These are phyloP conservation scores for Peronospora belbahrii DNA, from an alignment of 352 stramenopile species.

Conservation along the genomic window DNA sequence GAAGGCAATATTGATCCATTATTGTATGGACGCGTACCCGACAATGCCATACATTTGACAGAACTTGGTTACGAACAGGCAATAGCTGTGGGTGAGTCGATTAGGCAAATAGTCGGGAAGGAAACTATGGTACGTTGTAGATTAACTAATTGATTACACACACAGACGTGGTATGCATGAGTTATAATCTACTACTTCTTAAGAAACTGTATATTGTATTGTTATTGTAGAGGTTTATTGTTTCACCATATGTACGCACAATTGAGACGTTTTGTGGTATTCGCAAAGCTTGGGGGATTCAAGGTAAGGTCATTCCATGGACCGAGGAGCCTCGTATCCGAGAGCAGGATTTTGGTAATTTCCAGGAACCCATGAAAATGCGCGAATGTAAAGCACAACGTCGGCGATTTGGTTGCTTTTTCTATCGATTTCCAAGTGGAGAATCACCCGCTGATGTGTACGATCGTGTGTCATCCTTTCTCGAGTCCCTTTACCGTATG, in stretches of 20 bases:
- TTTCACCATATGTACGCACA: slow-evolving; percentile 78
- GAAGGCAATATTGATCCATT: slow-evolving; percentile 82
- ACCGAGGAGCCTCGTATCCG: slow-evolving; percentile 81
- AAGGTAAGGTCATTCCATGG: slow-evolving; percentile 55
- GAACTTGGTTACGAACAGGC: slow-evolving; percentile 72
- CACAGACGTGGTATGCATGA: too few relatives aligned
- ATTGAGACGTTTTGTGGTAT: slow-evolving; percentile 86
- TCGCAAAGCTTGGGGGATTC: slow-evolving; percentile 52
- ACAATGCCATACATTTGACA: slow-evolving; percentile 83
- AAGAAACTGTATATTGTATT: too few relatives aligned
- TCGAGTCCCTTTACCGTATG: slow-evolving; percentile 82
- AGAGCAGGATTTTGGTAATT: slow-evolving; percentile 89
- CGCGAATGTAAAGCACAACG: slow-evolving; percentile 73
- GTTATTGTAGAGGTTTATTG: slow-evolving; percentile 59
- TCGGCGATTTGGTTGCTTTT: slow-evolving; percentile 79
- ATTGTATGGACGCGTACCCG: slow-evolving; percentile 62
- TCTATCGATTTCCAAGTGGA: slow-evolving; percentile 84
- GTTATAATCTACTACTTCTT: too few relatives aligned
- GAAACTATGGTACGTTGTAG: slow-evolving; percentile 49
- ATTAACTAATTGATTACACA: background rate
- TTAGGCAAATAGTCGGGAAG: slow-evolving; percentile 74
- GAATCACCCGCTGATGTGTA: slow-evolving; percentile 85
- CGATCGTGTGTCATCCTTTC: slow-evolving; percentile 83
- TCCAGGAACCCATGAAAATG: slow-evolving; percentile 78
- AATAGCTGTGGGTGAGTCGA: slow-evolving; percentile 49